phyloP scores from a whole-genome alignment of 129 eudicot genomes.

The Artemisia annua region DNA sequence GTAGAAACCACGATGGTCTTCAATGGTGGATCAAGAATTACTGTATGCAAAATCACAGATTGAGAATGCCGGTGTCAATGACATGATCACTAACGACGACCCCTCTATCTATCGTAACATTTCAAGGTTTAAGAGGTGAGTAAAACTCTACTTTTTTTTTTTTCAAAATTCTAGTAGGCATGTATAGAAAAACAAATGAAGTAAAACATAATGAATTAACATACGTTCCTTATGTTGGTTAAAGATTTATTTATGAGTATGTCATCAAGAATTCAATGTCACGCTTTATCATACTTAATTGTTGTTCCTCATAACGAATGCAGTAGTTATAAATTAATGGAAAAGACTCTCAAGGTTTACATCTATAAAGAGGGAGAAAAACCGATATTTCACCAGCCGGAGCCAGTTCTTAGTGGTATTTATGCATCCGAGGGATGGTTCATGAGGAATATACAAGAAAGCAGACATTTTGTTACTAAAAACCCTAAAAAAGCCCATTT shows the following conservation, averaged over 20 bases:
- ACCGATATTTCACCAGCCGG: slow-evolving; percentile 15
- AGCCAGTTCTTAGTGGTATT: slow-evolving; percentile 4
- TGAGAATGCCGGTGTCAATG: slow-evolving; percentile 42
- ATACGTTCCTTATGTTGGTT: too few species aligned
- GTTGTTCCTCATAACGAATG: not conserved
- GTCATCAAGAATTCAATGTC: too few species aligned
- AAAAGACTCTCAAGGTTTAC: slow-evolving; percentile 27
- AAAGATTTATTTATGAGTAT: too few species aligned
- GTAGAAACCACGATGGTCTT: slow-evolving; percentile 54
- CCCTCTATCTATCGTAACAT: slow-evolving; percentile 11
- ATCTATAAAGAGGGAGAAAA: slow-evolving; percentile 15
- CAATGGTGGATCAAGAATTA: slow-evolving; percentile 63
- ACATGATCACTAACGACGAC: slow-evolving; percentile 20
- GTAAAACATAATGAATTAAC: too few species aligned
- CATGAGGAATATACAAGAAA: slow-evolving; percentile 21
- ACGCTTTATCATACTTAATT: too few species aligned
- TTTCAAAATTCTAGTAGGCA: not conserved
- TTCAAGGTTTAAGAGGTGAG: slow-evolving; percentile 21
- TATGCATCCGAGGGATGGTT: slow-evolving; percentile 25
- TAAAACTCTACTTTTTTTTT: not conserved
- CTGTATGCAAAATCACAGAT: slow-evolving; percentile 55
- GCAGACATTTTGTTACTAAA: slow-evolving; percentile 13
- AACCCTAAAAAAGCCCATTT: slow-evolving; percentile 17
- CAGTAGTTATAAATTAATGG: slow-evolving; percentile 19
- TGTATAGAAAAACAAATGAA: too few species aligned